A percentile compares a stretch with the other conserved stretches of the same genome.
These are phyloP conservation scores for Pugionium cornutum DNA, from an alignment of 345 rosid genomes.

Conservation along the genomic window DNA sequence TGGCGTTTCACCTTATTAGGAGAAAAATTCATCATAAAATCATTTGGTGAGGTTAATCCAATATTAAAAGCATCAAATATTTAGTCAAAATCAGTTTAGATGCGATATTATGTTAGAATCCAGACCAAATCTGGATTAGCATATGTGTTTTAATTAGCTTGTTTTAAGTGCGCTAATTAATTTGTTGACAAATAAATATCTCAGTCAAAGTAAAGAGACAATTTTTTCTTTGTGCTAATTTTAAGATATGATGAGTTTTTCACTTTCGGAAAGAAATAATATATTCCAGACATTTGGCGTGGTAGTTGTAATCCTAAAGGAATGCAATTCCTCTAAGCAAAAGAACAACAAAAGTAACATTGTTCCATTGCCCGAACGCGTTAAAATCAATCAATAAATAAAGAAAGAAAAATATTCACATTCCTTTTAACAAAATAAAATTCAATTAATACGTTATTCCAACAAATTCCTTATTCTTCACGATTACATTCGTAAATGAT, in stretches of 20 bases:
- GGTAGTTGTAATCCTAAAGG: constrained; percentile 26
- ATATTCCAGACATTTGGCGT: constrained; percentile 29
- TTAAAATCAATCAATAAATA: not conserved
- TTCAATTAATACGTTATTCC: constrained; percentile 19
- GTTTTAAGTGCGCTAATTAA: too few species aligned
- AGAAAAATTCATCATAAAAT: too few species aligned
- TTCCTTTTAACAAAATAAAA: constrained; percentile 18
- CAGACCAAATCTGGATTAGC: too few species aligned
- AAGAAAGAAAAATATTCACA: constrained; percentile 26
- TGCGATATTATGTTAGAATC: too few species aligned
- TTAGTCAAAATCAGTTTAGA: too few species aligned
- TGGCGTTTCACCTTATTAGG: too few species aligned
- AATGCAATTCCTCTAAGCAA: constrained; percentile 22
- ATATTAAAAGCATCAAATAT: too few species aligned
- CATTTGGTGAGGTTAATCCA: too few species aligned
- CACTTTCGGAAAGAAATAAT: not conserved
- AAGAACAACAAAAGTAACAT: constrained; percentile 31
- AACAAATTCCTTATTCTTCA: constrained; percentile 28
- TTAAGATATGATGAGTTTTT: not conserved
- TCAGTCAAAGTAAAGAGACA: constrained; percentile 19
- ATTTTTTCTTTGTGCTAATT: constrained; percentile 19
- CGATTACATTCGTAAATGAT: constrained; percentile 25
- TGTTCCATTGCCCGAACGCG: constrained; percentile 33
- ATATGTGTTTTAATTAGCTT: too few species aligned
- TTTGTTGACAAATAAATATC: not conserved